Percentiles rank a stretch among this genome's conserved stretches.
Evolutionary conservation across 768 basidiomycete genomes (phyloP).

Genomic region (Kwoniella botswanensis): DNA sequence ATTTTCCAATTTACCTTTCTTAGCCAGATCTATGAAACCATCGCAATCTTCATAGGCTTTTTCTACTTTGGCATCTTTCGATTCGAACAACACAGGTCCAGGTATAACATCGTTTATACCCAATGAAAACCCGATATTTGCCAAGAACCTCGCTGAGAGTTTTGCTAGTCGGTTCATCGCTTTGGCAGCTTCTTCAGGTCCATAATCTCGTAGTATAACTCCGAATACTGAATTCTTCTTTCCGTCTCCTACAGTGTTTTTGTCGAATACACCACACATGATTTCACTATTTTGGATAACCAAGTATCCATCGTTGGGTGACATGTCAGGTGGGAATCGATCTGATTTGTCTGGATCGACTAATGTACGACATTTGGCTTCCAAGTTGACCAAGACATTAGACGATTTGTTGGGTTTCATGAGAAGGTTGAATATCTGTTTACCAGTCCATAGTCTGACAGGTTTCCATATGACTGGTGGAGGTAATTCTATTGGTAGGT

Average conservation of each 20-base stretch:
- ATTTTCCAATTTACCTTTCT: conserved; percentile 89
- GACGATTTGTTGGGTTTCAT: conserved; percentile 90
- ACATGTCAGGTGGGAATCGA: conserved; percentile 74
- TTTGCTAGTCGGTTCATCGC: conserved; percentile 98
- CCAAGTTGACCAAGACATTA: conserved; percentile 88
- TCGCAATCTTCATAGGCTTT: conserved; percentile 86
- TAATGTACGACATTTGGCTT: conserved; percentile 86
- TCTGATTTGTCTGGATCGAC: conserved; percentile 53
- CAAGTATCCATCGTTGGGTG: conserved; percentile 96
- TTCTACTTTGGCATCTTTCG: conserved; percentile 85
- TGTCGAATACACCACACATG: conserved; percentile 99
- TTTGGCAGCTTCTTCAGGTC: conserved; percentile 86
- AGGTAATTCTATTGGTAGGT: conserved; percentile 90
- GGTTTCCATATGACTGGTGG: conserved; percentile 95
- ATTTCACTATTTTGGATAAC: conserved; percentile 97
- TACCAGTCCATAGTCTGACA: conserved; percentile 92
- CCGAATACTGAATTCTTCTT: conserved; percentile 99
- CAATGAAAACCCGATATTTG: conserved; percentile 95
- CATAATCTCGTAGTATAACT: conserved; percentile 95
- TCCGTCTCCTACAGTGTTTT: conserved; percentile 93
- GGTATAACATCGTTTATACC: conserved; percentile 99
- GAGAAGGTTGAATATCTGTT: conserved; percentile 96
- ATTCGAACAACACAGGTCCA: conserved; percentile 74
- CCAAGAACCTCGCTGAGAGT: conserved; percentile 90
- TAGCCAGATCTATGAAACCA: conserved; percentile 84